These are phyloP conservation scores for Clonostachys chloroleuca DNA, from an alignment of 2,329 filamentous ascomycete genomes.

Conservation along the genomic window DNA sequence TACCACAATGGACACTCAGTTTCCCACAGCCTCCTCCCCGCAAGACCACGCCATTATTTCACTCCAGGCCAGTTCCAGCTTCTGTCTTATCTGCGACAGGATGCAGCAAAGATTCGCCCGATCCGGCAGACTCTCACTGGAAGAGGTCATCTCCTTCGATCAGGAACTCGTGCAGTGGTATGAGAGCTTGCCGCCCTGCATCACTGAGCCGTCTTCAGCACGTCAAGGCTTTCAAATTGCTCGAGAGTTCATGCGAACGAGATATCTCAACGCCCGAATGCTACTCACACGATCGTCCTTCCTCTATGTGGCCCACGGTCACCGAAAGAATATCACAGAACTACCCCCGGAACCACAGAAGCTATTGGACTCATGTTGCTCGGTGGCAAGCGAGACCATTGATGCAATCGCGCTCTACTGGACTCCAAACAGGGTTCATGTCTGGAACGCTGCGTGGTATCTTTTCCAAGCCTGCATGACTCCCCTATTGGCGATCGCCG, in stretches of 20 bases:
- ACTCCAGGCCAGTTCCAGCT: conserved; percentile 14
- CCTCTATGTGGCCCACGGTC: conserved; percentile 14
- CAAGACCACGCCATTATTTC: conserved; percentile 16
- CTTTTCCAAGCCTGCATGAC: conserved; percentile 24
- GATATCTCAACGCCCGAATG: conserved; percentile 20
- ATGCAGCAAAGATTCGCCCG: conserved; percentile 21
- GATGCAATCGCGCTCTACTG: conserved; percentile 21
- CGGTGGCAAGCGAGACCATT: conserved; percentile 19
- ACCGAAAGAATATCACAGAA: conserved; percentile 6
- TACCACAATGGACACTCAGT: conserved; percentile 19
- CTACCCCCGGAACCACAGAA: conserved; percentile 10
- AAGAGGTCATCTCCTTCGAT: conserved; percentile 18
- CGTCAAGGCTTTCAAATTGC: conserved; percentile 15
- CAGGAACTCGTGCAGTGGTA: conserved; percentile 18
- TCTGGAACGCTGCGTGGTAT: conserved; percentile 23
- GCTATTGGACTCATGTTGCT: conserved; percentile 14
- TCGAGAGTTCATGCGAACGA: conserved; percentile 18
- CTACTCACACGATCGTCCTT: conserved; percentile 13
- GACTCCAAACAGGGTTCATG: conserved; percentile 21
- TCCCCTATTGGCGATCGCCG: conserved; percentile 17
- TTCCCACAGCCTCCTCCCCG: conserved; percentile 10
- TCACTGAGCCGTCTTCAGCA: conserved; percentile 12
- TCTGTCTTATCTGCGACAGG: conserved; percentile 20
- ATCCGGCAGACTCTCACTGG: conserved; percentile 10
- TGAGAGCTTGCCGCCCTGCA: conserved; percentile 8